These are phyloP conservation scores for Saksenaea oblongispora DNA, from an alignment of 371 early-diverging fungal species.

Conservation along the genomic window DNA sequence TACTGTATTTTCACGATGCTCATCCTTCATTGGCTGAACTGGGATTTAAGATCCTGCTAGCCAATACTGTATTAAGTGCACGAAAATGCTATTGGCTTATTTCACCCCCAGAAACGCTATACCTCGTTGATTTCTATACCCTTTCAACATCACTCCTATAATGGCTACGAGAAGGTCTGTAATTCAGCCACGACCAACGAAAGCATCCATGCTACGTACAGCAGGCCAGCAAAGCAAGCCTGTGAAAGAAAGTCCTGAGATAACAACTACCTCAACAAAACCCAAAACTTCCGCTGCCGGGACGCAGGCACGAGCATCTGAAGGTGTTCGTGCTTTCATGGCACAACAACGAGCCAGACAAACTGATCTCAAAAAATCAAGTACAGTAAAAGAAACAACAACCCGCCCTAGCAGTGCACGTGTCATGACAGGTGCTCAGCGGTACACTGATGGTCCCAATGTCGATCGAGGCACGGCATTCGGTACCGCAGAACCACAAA, in stretches of 20 bases:
- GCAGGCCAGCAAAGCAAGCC: conserved; percentile 9
- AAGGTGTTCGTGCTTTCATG: conserved; percentile 51
- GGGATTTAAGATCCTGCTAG: no score
- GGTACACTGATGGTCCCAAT: conserved; percentile 20
- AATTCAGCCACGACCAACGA: conserved; percentile 34
- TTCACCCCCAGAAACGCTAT: no score
- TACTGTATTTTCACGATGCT: no score
- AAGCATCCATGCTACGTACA: conserved; percentile 35
- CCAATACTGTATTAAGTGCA: no score
- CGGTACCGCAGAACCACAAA: conserved; percentile 13
- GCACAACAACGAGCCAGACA: conserved; percentile 42
- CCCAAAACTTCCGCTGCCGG: neutral
- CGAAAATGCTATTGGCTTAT: no score
- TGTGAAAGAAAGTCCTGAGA: conserved; percentile 4
- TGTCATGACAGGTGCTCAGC: conserved; percentile 42
- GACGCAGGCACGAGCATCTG: conserved; percentile 20
- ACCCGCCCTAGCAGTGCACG: conserved; percentile 8
- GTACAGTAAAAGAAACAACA: neutral
- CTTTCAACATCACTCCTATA: neutral
- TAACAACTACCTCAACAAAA: conserved; percentile 7
- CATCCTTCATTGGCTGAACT: no score
- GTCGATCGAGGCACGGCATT: conserved; percentile 16
- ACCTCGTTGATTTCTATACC: no score
- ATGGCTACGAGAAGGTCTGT: conserved; percentile 17
- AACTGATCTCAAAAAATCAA: conserved; percentile 12